phyloP scores from a whole-genome alignment of 129 eudicot genomes.

The Deinandra increscens region DNA sequence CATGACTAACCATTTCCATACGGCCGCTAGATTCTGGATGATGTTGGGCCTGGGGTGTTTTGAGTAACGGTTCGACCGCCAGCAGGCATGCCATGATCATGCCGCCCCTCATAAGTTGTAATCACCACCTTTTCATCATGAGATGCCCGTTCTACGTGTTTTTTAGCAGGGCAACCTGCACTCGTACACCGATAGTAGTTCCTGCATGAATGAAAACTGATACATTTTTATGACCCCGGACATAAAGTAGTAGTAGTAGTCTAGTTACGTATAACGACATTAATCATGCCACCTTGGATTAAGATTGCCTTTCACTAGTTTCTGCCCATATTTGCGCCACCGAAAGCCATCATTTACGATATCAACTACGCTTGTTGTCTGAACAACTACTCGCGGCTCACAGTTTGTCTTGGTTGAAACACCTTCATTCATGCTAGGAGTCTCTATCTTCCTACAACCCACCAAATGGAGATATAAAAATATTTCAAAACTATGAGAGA shows the following conservation, averaged over 20 bases:
- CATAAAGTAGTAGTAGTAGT: not conserved
- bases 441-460: conserved; percentile 62
- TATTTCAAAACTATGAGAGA: not conserved
- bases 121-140: conserved; percentile 69
- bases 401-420: conserved; percentile 42
- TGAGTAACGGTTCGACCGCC: conserved; percentile 50
- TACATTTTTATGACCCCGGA: not conserved
- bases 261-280: not conserved
- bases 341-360: conserved; percentile 86
- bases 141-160: conserved; percentile 78
- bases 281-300: conserved; percentile 65
- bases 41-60: conserved; percentile 26
- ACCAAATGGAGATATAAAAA: not conserved
- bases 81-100: conserved; percentile 60
- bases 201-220: conserved; percentile 36
- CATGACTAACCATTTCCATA: conserved; percentile 49
- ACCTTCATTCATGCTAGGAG: conserved; percentile 32
- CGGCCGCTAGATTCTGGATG: conserved; percentile 34
- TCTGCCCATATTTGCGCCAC: conserved; percentile 98
- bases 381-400: conserved; percentile 68
- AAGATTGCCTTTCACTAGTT: conserved; percentile 82
- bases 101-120: conserved; percentile 78
- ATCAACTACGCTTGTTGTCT: conserved; percentile 80
- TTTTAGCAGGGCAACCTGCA: conserved; percentile 72
- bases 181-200: conserved; percentile 77